Percentiles rank a stretch among this genome's conserved stretches.
phyloP scores from a whole-genome alignment of 2,329 filamentous ascomycete species.

The Diaporthe vexans region DNA sequence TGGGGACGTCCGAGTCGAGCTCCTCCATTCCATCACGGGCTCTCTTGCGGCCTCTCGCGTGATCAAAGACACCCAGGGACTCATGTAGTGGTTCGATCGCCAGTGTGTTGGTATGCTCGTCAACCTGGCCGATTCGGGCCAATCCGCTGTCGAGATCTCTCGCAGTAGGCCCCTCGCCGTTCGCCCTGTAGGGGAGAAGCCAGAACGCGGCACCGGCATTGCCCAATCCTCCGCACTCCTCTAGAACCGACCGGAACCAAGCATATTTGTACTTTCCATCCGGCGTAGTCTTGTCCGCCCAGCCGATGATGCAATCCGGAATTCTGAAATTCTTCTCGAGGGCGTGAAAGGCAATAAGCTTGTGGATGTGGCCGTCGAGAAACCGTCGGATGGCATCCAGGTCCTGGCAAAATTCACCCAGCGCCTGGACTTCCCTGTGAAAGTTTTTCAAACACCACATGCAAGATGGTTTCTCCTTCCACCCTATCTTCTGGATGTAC shows the following conservation, averaged over 20 bases:
- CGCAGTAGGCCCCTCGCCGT: background rate
- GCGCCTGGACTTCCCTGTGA: no score
- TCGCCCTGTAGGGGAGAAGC: background rate
- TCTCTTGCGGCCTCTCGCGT: background rate
- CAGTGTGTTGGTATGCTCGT: background rate
- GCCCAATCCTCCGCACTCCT: background rate
- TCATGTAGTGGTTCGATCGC: no score
- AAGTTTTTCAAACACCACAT: background rate
- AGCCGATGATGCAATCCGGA: background rate
- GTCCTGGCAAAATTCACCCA: background rate
- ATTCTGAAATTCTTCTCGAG: background rate
- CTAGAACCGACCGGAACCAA: background rate
- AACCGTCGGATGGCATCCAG: background rate
- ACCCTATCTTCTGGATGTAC: background rate
- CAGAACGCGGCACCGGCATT: no score
- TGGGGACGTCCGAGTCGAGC: background rate
- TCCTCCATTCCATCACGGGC: background rate
- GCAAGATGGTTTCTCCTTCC: no score
- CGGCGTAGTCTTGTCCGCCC: no score
- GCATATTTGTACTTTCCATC: background rate
- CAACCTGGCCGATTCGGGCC: background rate
- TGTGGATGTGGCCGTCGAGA: background rate
- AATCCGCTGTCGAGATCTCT: background rate
- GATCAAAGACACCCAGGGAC: no score
- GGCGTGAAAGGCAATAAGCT: background rate